A percentile compares a stretch with the other conserved stretches of the same genome.
Evolutionary conservation across 1,284 basidiomycete genomes (phyloP).

Genomic region (Rhodotorula sp.): DNA sequence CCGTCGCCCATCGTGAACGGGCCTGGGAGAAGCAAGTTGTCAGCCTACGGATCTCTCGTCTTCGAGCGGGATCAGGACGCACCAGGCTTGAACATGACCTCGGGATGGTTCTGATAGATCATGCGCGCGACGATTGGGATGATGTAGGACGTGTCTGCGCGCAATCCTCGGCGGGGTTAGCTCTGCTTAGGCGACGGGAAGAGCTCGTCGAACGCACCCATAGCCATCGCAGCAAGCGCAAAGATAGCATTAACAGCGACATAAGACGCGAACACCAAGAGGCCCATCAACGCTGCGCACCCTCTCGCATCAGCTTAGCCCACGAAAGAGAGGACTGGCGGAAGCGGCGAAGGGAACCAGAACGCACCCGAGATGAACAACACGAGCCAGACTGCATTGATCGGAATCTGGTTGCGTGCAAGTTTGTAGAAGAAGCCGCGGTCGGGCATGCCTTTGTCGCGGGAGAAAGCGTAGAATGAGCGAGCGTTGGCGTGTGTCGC

Average conservation of each 20-base stretch:
- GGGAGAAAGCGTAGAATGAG: constrained; percentile 84
- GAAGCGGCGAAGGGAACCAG: too few species aligned
- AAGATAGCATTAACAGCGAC: constrained; percentile 81
- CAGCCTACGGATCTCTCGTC: neutral
- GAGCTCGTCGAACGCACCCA: constrained; percentile 55
- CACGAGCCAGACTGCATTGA: constrained; percentile 77
- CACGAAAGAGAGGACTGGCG: too few species aligned
- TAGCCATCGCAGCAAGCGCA: constrained; percentile 60
- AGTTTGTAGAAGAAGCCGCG: constrained; percentile 72
- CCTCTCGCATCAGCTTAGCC: too few species aligned
- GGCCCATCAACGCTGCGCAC: constrained; percentile 47
- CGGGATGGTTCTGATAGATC: constrained; percentile 72
- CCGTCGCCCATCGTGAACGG: constrained; percentile 82
- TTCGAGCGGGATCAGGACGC: neutral
- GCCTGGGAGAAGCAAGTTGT: neutral
- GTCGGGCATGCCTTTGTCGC: constrained; percentile 65
- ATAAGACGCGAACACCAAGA: constrained; percentile 73
- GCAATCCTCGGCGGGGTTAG: constrained; percentile 59
- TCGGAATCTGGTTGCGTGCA: constrained; percentile 62
- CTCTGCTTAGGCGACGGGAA: constrained; percentile 45
- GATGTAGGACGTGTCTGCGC: constrained; percentile 58
- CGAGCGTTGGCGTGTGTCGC: constrained; percentile 81
- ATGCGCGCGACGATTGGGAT: constrained; percentile 66
- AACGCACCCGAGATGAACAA: constrained; percentile 58
- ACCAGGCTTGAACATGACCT: constrained; percentile 75